Percentiles rank a stretch among this genome's conserved stretches.
Evolutionary conservation across 2,329 filamentous ascomycete genomes (phyloP).

Genomic region (Epichloe scottii): DNA sequence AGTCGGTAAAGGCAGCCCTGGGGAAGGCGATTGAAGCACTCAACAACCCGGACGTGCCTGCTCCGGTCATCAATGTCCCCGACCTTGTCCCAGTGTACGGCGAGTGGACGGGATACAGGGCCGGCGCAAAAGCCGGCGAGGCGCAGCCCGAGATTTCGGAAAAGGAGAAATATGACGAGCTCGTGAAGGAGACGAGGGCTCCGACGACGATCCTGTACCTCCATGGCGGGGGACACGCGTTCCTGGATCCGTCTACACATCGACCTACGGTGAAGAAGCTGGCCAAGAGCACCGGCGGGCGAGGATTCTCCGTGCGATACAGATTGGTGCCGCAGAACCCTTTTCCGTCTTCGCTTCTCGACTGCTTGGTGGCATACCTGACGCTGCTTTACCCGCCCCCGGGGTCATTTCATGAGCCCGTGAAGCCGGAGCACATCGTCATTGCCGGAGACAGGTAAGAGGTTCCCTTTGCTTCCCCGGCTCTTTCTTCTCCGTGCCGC

Average conservation of each 20-base stretch:
- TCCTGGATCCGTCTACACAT: conserved; percentile 59
- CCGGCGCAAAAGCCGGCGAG: conserved; percentile 35
- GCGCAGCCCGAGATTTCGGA: conserved; percentile 46
- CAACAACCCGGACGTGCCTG: conserved; percentile 4
- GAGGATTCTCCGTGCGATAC: conserved; percentile 62
- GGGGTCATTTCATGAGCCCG: conserved; percentile 52
- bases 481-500: neutral
- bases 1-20: conserved; percentile 42
- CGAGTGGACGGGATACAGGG: conserved; percentile 65
- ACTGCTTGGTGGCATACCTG: conserved; percentile 61
- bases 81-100: conserved; percentile 47
- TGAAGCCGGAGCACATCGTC: conserved; percentile 54
- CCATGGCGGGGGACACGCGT: conserved; percentile 63
- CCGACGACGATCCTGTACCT: conserved; percentile 58
- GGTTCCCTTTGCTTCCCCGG: neutral
- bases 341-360: conserved; percentile 63
- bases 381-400: conserved; percentile 59
- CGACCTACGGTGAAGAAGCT: conserved; percentile 45
- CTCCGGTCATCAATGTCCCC: conserved; percentile 27
- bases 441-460: conserved; percentile 55
- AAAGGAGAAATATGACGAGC: conserved; percentile 46
- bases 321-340: conserved; percentile 61
- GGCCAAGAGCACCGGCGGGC: conserved; percentile 53
- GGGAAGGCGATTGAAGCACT: conserved; percentile 36
- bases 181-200: conserved; percentile 56